These are phyloP conservation scores for Silene conica DNA, from an alignment of 148 eudicot genomes.

Conservation along the genomic window DNA sequence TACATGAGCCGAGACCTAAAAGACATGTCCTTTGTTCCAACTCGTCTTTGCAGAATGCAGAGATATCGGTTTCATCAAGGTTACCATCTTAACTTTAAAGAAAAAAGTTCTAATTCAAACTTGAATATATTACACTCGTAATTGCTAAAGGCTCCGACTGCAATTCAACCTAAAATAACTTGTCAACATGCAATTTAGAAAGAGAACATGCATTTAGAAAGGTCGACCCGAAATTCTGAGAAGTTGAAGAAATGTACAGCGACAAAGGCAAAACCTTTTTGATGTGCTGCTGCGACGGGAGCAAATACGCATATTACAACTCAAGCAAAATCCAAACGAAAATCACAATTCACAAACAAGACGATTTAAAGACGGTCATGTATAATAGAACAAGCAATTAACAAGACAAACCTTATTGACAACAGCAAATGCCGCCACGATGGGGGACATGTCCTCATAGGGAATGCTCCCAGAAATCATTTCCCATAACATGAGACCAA, in stretches of 20 bases:
- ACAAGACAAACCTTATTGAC: conserved; percentile 57
- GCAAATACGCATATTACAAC: not conserved
- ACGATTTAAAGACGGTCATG: not conserved
- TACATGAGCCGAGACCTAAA: not conserved
- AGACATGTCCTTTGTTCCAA: not conserved
- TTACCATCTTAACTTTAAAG: not conserved
- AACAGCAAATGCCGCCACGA: conserved; percentile 96
- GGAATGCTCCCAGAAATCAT: conserved; percentile 77
- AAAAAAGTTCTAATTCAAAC: not conserved
- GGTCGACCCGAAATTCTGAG: too few species aligned
- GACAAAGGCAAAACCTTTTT: not conserved
- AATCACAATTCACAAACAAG: not conserved
- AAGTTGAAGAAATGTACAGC: conserved; percentile 5
- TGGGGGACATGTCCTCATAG: conserved; percentile 83
- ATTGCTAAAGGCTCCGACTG: not conserved
- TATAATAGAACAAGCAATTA: too few species aligned
- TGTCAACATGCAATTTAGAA: not conserved
- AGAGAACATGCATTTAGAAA: not conserved
- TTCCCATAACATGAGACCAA: conserved; percentile 86
- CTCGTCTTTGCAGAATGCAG: not conserved
- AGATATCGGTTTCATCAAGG: not conserved
- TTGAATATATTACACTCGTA: too few species aligned
- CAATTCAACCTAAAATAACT: not conserved
- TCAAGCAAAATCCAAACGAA: not conserved
- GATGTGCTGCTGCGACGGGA: not conserved